Conservation (phyloP, 768 basidiomycete genomes). For the Mrakia frigida region DNA sequence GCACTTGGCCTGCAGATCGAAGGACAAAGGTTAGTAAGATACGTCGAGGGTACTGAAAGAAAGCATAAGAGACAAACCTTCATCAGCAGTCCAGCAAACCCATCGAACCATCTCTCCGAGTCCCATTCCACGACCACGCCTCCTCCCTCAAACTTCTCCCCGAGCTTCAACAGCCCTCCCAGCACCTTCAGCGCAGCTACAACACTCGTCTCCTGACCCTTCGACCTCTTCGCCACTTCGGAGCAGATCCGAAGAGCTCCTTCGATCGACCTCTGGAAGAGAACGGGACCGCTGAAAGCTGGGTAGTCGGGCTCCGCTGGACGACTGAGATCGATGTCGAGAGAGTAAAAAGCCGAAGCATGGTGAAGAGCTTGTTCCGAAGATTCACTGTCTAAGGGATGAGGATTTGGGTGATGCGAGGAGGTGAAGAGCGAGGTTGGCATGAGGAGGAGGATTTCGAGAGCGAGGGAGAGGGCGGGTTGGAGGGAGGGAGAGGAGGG, state of each 20-base stretch:
- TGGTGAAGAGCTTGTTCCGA: constrained; percentile 16
- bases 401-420: background rate
- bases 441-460: constrained; percentile 12
- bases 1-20: constrained; percentile 50
- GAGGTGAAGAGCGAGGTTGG: constrained; percentile 15
- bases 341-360: constrained; percentile 3
- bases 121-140: constrained; percentile 54
- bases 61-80: constrained; percentile 46
- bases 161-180: background rate
- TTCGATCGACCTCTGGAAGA: background rate
- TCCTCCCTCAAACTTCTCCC: constrained; percentile 35
- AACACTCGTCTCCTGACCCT: background rate
- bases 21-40: constrained; percentile 19
- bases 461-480: background rate
- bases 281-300: constrained; percentile 5
- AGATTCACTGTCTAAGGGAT: background rate
- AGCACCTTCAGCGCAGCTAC: background rate
- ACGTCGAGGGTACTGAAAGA: background rate
- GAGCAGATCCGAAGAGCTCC: background rate
- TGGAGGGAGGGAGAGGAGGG: background rate
- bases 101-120: constrained; percentile 59
- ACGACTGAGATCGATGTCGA: background rate
- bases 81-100: constrained; percentile 54
- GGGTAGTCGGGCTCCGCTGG: constrained; percentile 5
- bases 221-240: background rate